phyloP scores from a whole-genome alignment of 305 asterid species.

The Andrographis paniculata region DNA sequence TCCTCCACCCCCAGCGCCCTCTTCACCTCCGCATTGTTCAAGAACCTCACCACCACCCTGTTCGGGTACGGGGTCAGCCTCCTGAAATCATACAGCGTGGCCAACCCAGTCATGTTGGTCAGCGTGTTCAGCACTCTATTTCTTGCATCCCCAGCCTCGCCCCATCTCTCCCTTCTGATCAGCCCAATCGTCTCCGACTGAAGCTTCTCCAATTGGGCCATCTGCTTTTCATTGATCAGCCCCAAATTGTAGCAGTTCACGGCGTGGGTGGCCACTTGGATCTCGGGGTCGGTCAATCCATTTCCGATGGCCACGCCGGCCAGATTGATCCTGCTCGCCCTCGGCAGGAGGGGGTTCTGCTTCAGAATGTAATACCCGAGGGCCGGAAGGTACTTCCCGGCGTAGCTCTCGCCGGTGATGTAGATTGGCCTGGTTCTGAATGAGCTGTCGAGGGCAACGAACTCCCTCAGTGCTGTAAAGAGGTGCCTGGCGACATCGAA shows the following conservation, averaged over 20 bases:
- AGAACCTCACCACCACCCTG: conserved; percentile 32
- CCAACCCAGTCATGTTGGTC: conserved; percentile 63
- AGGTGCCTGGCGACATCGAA: conserved; percentile 57
- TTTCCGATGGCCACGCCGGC: conserved; percentile 50
- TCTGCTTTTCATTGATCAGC: conserved; percentile 32
- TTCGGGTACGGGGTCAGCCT: conserved; percentile 55
- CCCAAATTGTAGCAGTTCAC: conserved; percentile 26
- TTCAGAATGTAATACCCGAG: conserved; percentile 36
- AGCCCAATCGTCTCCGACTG: conserved; percentile 28
- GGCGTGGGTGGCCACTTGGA: conserved; percentile 36
- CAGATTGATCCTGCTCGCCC: conserved; percentile 16
- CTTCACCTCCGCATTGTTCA: conserved; percentile 43
- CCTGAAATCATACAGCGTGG: conserved; percentile 57
- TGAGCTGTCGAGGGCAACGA: conserved; percentile 31
- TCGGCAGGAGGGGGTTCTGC: conserved; percentile 23
- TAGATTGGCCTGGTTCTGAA: conserved; percentile 42
- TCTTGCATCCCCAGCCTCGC: conserved; percentile 41
- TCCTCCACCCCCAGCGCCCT: conserved; percentile 46
- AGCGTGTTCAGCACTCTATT: conserved; percentile 22
- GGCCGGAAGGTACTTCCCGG: conserved; percentile 49
- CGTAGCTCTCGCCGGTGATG: conserved; percentile 54
- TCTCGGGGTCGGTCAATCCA: conserved; percentile 43
- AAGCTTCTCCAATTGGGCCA: conserved; percentile 35
- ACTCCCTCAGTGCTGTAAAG: conserved; percentile 36
- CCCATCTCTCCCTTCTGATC: conserved; percentile 37